These are phyloP conservation scores for Ogataea nitratoaversa DNA, from an alignment of 805 yeast genomes.

Conservation along the genomic window DNA sequence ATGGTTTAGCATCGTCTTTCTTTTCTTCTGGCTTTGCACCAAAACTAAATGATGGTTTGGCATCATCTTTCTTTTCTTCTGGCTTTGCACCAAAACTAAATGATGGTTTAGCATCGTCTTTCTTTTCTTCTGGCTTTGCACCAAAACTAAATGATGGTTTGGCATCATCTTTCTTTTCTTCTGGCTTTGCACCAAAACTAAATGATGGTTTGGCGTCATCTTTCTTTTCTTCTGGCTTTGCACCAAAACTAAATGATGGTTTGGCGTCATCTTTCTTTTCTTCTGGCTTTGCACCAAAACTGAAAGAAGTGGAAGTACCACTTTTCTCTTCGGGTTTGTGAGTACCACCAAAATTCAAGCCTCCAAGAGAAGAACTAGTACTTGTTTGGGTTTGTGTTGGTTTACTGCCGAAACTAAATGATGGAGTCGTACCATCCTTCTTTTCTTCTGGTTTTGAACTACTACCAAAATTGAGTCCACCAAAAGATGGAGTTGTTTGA, in stretches of 20 bases:
- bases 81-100: constrained; percentile 8
- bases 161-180: constrained; percentile 20
- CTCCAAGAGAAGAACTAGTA: not conserved
- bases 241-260: constrained; percentile 16
- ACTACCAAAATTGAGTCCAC: constrained; percentile 8
- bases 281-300: not conserved
- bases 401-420: constrained; percentile 2
- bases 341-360: too few relatives aligned
- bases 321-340: constrained; percentile 8
- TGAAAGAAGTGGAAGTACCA: constrained; percentile 8
- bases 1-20: not conserved
- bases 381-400: constrained; percentile 1
- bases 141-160: constrained; percentile 11
- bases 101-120: constrained; percentile 21
- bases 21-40: not conserved
- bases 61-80: constrained; percentile 13
- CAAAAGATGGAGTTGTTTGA: not conserved
- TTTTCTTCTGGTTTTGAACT: constrained; percentile 1
- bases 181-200: constrained; percentile 11
- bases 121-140: too few relatives aligned
- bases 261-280: not conserved
- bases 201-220: constrained; percentile 11
- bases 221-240: constrained; percentile 5
- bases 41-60: constrained; percentile 5
- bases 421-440: constrained; percentile 2